phyloP scores from a whole-genome alignment of 768 basidiomycete genomes.

The Cystobasidium ongulense region DNA sequence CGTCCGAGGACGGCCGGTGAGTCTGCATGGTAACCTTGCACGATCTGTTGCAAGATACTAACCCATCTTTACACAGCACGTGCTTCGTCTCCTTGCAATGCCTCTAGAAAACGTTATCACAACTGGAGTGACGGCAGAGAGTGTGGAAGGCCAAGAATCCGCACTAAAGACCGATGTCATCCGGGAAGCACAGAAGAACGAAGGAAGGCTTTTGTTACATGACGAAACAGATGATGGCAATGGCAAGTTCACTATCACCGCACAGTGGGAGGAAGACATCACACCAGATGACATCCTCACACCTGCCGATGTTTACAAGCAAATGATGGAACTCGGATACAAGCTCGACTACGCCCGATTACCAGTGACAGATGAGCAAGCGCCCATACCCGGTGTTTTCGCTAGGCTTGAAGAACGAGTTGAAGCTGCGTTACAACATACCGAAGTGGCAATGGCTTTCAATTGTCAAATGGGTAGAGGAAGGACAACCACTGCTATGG shows the following conservation, averaged over 20 bases:
- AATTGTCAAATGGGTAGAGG: slow-evolving; percentile 69
- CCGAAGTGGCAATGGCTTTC: slow-evolving; percentile 73
- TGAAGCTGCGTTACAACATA: slow-evolving; percentile 48
- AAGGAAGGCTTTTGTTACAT: slow-evolving; percentile 78
- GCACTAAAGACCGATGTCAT: slow-evolving; percentile 80
- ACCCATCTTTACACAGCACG: slow-evolving; percentile 59
- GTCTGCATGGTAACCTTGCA: neutral
- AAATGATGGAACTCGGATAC: slow-evolving; percentile 57
- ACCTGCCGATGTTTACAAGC: slow-evolving; percentile 48
- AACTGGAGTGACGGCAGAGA: slow-evolving; percentile 80
- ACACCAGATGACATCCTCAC: slow-evolving; percentile 66
- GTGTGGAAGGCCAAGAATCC: slow-evolving; percentile 85
- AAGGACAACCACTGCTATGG: slow-evolving; percentile 83
- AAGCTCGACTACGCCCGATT: slow-evolving; percentile 50
- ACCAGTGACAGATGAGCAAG: slow-evolving; percentile 24
- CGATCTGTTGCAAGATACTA: no score
- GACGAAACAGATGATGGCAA: slow-evolving; percentile 92
- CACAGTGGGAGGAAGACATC: slow-evolving; percentile 79
- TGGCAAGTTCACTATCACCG: slow-evolving; percentile 79
- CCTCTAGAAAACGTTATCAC: slow-evolving; percentile 96
- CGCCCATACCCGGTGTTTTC: slow-evolving; percentile 68
- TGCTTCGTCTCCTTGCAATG: slow-evolving; percentile 73
- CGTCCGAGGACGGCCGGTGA: slow-evolving; percentile 54
- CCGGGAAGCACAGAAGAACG: slow-evolving; percentile 56
- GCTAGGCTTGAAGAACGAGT: slow-evolving; percentile 70